Base-by-base conservation (phyloP, 2,329 filamentous ascomycete species). In the Ophiostoma tasmaniense region DNA sequence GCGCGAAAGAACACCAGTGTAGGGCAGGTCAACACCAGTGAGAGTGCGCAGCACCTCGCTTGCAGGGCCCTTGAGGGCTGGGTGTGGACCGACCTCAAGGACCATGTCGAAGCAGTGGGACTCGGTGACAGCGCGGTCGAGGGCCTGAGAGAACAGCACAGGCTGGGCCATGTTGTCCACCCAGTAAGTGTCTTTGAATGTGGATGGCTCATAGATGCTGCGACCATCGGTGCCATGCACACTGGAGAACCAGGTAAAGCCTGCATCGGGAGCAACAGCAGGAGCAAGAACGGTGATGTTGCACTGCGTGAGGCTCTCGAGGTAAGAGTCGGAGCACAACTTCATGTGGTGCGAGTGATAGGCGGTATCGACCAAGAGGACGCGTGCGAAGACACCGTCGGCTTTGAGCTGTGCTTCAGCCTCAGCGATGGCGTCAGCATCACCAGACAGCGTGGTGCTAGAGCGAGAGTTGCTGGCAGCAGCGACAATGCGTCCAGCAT, bases 331-430 rank as follows among this genome's bases (percentile, higher is more conserved):
- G 0, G 78, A 77, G 0, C 79, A 74, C 28, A 33, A 69, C 0
- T 73, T 66, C 82, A 84, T 84, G 71, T 84, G 82, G 0, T 76
- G 77, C 0, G 82, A 84, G 73, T 84, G 82, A 66, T 84, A 84
- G 0, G 82, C 82, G 0, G 77, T 81, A 62, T 83, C 80, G 0
- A 84, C 78, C 1, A 73, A 71, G 7, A 84, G 74, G 0, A 76
- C 13, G 1, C 79, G 74, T 0, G 76, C 76, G 66, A 81, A 80
- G 66, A 73, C 78, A 1, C 74, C 69, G 17, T 71, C 68, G 13
- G 62, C 67, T 1, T 65, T 67, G 5, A 79, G 71, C 7, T 73
- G 42, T 0, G 72, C 64, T 11, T 71, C 67, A 3, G 76, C 72
- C 25, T 73, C 70, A 0, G 75, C 17, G 8, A 80, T 73, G 0